Evolutionary conservation across 2,329 filamentous ascomycete species (phyloP).

Genomic region (Aspergillus pseudoterreus): DNA sequence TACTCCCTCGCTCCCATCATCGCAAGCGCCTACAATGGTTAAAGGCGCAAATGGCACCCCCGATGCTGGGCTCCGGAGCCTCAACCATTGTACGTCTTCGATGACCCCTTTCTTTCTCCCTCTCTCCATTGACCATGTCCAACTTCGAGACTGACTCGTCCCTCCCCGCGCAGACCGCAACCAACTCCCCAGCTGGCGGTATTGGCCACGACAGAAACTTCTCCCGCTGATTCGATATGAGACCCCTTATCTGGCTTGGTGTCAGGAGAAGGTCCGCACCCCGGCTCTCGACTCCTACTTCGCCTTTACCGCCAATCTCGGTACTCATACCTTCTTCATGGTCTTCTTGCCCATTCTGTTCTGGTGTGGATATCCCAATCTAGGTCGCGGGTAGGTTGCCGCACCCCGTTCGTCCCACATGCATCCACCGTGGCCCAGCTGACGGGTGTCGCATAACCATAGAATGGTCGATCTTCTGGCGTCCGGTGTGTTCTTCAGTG

Average conservation of each 20-base stretch:
- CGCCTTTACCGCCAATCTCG: conserved; percentile 90
- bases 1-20: conserved; percentile 14
- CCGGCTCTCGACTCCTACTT: conserved; percentile 93
- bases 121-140: not conserved
- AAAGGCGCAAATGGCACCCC: conserved; percentile 35
- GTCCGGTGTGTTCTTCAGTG: conserved; percentile 78
- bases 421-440: not conserved
- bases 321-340: conserved; percentile 99
- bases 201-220: conserved; percentile 72
- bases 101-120: not conserved
- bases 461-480: conserved; percentile 68
- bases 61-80: conserved; percentile 70
- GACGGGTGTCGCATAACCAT: not conserved
- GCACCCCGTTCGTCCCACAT: not conserved
- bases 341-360: conserved; percentile 88
- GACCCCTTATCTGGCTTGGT: conserved; percentile 84
- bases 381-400: conserved; percentile 75
- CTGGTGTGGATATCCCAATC: conserved; percentile 84
- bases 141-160: conserved; percentile 11
- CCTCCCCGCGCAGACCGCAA: conserved; percentile 62
- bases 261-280: conserved; percentile 76
- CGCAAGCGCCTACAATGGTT: conserved; percentile 30
- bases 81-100: conserved; percentile 64
- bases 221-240: conserved; percentile 91
- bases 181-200: conserved; percentile 83